Percentiles rank a stretch among this genome's conserved stretches.
These are phyloP conservation scores for Castanospermum australe DNA, from an alignment of 306 rosid genomes.

Conservation along the genomic window DNA sequence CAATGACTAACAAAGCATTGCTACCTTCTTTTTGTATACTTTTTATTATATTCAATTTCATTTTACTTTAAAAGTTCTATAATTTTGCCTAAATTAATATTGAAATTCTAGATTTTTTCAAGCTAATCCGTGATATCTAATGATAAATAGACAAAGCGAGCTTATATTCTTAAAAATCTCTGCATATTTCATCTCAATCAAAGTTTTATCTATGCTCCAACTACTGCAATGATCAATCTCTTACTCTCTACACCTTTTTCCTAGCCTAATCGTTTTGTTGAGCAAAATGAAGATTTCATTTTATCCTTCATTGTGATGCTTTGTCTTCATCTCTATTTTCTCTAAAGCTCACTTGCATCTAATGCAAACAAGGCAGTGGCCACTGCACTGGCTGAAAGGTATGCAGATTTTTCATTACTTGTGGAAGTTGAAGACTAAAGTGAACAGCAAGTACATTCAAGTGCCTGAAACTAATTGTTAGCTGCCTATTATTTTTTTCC, in stretches of 20 bases:
- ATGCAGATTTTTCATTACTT: too few species aligned
- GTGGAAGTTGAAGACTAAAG: too few species aligned
- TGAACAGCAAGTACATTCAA: too few species aligned
- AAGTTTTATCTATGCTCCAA: not conserved
- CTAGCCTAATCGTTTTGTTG: too few species aligned
- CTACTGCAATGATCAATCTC: not conserved
- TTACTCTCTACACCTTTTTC: not conserved
- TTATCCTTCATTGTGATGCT: too few species aligned
- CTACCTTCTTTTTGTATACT: not conserved
- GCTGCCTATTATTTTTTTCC: constrained; percentile 4
- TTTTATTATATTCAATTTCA: not conserved
- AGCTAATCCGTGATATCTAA: not conserved
- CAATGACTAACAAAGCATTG: too few species aligned
- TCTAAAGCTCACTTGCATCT: too few species aligned
- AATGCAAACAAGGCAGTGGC: too few species aligned
- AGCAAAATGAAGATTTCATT: too few species aligned
- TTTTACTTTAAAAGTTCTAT: not conserved
- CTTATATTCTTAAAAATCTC: not conserved
- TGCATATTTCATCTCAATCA: not conserved
- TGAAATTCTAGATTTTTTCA: not conserved
- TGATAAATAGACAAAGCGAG: not conserved
- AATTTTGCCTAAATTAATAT: not conserved
- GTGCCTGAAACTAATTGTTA: not conserved
- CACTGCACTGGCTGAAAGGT: too few species aligned
- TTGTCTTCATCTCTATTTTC: too few species aligned